Percentiles rank a stretch among this genome's conserved stretches.
phyloP scores from a whole-genome alignment of 1,284 basidiomycete genomes.

The Cutaneotrichosporon sp. region DNA sequence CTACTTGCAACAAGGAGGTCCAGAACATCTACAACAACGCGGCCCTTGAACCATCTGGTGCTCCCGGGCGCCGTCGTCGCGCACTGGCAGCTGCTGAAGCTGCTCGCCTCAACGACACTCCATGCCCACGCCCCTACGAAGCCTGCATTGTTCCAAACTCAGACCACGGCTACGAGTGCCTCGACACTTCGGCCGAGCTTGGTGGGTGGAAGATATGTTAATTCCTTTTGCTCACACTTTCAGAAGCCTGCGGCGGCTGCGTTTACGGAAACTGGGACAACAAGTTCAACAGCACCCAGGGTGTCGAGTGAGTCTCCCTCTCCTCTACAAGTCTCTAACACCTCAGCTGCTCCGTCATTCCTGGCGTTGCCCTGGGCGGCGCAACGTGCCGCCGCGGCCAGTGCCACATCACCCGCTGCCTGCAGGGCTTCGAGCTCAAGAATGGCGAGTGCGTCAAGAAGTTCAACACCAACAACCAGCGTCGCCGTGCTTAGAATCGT shows the following conservation, averaged over 20 bases:
- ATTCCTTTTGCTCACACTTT: neutral
- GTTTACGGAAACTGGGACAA: neutral
- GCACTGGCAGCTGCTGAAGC: neutral
- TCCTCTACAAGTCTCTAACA: neutral
- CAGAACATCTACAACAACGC: slow-evolving; percentile 3
- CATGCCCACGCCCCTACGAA: slow-evolving; percentile 1
- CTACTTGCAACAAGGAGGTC: neutral
- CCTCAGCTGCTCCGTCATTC: neutral
- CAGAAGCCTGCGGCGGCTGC: slow-evolving; percentile 5
- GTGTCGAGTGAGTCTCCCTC: neutral
- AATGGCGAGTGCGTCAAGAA: neutral
- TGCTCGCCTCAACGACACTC: neutral
- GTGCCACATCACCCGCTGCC: neutral
- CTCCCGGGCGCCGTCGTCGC: neutral
- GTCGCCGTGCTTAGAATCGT: neutral
- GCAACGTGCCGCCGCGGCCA: neutral
- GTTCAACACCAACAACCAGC: neutral
- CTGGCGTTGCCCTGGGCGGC: neutral
- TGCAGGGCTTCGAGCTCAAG: neutral
- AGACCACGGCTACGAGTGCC: slow-evolving; percentile 9
- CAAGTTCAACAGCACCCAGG: neutral
- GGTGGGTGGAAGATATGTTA: neutral
- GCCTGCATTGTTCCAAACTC: slow-evolving; percentile 5
- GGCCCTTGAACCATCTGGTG: neutral
- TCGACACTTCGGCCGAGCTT: slow-evolving; percentile 14